A percentile compares a stretch with the other conserved stretches of the same genome.
phyloP scores from a whole-genome alignment of 1,139 yeast genomes.

The Taphrina pruni region DNA sequence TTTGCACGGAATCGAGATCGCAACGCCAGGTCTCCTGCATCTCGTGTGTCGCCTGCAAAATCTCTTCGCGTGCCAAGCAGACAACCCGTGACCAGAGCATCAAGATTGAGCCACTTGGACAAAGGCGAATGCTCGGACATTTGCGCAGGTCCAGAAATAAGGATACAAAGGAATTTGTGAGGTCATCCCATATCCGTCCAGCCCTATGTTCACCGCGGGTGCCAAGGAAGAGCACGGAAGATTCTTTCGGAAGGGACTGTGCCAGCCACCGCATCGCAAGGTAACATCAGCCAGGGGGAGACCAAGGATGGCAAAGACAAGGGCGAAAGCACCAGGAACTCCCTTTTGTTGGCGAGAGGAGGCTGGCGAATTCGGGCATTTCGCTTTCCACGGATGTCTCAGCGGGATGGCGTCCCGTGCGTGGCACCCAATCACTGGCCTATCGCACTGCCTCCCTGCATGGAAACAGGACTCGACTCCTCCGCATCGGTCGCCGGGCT shows the following conservation, averaged over 20 bases:
- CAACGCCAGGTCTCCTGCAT: slow-evolving; percentile 16
- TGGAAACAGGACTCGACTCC: slow-evolving; percentile 2
- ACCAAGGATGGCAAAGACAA: background rate
- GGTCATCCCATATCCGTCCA: background rate
- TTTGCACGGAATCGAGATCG: background rate
- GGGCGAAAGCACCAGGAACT: background rate
- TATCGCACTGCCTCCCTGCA: slow-evolving; percentile 1
- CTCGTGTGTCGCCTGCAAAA: background rate
- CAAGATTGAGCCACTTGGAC: too few relatives aligned
- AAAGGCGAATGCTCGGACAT: too few relatives aligned
- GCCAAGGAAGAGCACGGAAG: slow-evolving; percentile 16
- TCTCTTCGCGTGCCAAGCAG: too few relatives aligned
- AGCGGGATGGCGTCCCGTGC: background rate
- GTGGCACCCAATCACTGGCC: slow-evolving; percentile 14
- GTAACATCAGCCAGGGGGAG: background rate
- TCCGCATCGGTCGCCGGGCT: slow-evolving; percentile 5
- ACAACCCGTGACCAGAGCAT: too few relatives aligned
- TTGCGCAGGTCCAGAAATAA: too few relatives aligned
- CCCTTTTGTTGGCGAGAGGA: slow-evolving; percentile 8
- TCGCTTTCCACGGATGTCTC: slow-evolving; percentile 10
- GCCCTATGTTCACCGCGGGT: background rate
- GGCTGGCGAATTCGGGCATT: slow-evolving; percentile 18
- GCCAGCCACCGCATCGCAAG: slow-evolving; percentile 4
- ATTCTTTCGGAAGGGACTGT: slow-evolving; percentile 4
- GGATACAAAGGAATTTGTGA: background rate